A percentile compares a stretch with the other conserved stretches of the same genome.
These are phyloP conservation scores for Theobroma grandiflorum DNA, from an alignment of 441 rosid genomes.

Conservation along the genomic window DNA sequence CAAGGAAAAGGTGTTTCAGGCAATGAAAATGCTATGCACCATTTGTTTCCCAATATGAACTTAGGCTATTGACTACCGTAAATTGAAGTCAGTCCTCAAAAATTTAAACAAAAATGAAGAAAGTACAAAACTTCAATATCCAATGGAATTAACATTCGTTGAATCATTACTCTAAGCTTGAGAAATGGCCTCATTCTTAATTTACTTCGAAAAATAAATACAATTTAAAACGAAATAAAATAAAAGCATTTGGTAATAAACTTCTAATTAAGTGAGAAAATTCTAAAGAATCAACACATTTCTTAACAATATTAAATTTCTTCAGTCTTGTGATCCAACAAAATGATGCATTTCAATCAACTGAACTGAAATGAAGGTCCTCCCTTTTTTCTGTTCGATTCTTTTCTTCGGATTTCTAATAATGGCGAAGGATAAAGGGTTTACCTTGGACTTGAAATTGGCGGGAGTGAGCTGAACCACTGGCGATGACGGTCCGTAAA, in stretches of 20 bases:
- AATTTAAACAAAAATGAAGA: not conserved
- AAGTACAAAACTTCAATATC: not conserved
- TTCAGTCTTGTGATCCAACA: not conserved
- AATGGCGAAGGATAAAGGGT: conserved; percentile 11
- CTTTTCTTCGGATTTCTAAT: conserved; percentile 4
- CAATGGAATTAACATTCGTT: not conserved
- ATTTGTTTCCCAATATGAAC: not conserved
- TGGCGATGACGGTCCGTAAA: conserved; percentile 91
- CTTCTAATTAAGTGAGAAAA: not conserved
- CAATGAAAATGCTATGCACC: not conserved
- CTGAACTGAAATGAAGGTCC: not conserved
- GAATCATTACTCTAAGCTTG: not conserved
- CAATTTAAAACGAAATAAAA: not conserved
- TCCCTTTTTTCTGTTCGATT: not conserved
- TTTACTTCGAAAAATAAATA: not conserved
- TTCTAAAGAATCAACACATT: not conserved
- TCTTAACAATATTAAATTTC: not conserved
- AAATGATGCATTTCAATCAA: conserved; percentile 15
- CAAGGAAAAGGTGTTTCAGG: not conserved
- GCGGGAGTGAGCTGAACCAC: conserved; percentile 95
- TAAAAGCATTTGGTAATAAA: not conserved
- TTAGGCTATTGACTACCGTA: not conserved
- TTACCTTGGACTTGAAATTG: conserved; percentile 98
- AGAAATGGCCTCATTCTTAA: not conserved
- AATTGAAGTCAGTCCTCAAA: not conserved